A percentile compares a stretch with the other conserved stretches of the same genome.
Evolutionary conservation across 192 early-diverging fungal species (phyloP).

Genomic region (Coemansia sp.): DNA sequence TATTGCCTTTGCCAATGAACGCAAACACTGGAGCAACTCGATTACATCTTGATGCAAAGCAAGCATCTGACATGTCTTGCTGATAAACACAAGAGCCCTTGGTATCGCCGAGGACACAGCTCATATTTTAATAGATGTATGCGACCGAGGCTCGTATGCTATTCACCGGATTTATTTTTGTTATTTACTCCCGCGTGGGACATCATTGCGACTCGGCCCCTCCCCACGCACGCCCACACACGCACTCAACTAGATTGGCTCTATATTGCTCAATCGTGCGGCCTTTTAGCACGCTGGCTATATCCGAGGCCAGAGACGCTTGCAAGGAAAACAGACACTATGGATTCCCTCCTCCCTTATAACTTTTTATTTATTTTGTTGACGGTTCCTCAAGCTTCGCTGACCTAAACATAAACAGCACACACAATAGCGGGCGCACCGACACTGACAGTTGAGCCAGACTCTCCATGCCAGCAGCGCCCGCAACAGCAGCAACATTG

Average conservation of each 20-base stretch:
- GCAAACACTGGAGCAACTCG: no score
- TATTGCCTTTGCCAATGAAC: no score
- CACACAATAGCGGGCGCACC: background rate
- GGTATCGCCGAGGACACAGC: no score
- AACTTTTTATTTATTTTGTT: background rate
- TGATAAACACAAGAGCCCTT: no score
- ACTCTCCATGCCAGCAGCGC: conserved; percentile 1
- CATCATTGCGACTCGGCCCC: background rate
- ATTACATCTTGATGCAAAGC: no score
- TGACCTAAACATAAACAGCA: background rate
- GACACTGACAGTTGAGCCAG: background rate
- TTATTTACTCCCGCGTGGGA: conserved; percentile 4
- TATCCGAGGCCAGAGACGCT: background rate
- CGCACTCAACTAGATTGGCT: background rate
- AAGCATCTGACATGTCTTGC: no score
- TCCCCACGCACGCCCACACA: background rate
- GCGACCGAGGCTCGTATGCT: no score
- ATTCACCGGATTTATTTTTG: no score
- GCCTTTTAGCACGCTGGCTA: background rate
- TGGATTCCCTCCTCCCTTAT: background rate
- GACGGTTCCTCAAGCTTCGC: background rate
- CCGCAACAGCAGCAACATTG: background rate
- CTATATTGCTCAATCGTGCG: conserved; percentile 1
- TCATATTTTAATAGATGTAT: no score
- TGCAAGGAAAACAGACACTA: background rate